Base-by-base conservation (phyloP, 768 basidiomycete genomes). In the Flagelloscypha sp. region DNA sequence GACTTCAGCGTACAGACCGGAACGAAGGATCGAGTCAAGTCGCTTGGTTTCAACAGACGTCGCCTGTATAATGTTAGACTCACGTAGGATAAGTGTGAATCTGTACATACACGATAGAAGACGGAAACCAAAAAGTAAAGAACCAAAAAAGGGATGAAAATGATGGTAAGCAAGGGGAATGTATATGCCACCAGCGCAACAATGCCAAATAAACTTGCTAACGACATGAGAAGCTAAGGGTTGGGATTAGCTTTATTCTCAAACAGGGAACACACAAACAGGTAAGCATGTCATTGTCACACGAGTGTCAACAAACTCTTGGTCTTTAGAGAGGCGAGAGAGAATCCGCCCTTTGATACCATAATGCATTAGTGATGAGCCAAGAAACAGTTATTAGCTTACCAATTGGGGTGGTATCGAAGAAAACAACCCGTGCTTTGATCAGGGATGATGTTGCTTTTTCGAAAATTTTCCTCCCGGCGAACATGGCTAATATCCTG, bases 371-470 rank as follows among this genome's bases (percentile, higher is more conserved):
- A n/a, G 10, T 7, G 40, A 27, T 9, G 22, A 24, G 30, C 15
- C 32, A 34, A 3, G 28, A 3, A 15, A 27, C 20, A 15, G 15
- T 15, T 25, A 24, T 24, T 11, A 13, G 41, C 57, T 22, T 45
- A 75, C 77, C 76, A 49, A 78, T 67, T 1, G 78, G 78, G 0
- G 81, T 84, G 0, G 79, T 78, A 48, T 86, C 83, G 48, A 82
- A 84, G 59, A 83, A 84, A 3, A 76, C 70, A 47, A 48, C 70
- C 68, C 7, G 65, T 68, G 3, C 50, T 39, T 9, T 72, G 50
- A 18, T 58, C 54, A 39, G 56, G 50, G 20, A 65, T 35, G 5
- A 68, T 72, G 34, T 19, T 17, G 1, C 6, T 31, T 23, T 18
- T 24, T 12, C 41, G 9, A 30, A 15, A 29, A 7, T 16, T 19